Conservation (phyloP, 2,329 filamentous ascomycete species). For the Truncatella angustata region DNA sequence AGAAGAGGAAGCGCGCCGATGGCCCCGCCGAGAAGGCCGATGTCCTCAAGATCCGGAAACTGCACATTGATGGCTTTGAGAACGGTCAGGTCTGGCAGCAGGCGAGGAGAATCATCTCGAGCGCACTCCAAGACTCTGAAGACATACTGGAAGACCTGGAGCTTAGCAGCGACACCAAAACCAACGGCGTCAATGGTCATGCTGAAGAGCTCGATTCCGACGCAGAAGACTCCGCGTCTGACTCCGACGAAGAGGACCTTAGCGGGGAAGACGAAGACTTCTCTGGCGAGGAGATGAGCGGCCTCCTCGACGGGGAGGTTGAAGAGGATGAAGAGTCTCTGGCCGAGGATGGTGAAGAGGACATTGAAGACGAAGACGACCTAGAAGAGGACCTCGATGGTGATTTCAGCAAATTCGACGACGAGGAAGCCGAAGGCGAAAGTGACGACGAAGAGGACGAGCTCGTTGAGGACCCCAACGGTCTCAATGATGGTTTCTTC, state of each 20-base stretch:
- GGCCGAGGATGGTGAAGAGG: constrained; percentile 26
- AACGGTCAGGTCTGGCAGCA: constrained; percentile 94
- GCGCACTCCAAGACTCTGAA: constrained; percentile 48
- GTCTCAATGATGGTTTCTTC: constrained; percentile 96
- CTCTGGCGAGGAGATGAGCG: constrained; percentile 28
- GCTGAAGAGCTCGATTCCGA: constrained; percentile 29
- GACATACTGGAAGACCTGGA: constrained; percentile 48
- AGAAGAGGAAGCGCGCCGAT: constrained; percentile 70
- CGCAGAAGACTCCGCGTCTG: constrained; percentile 22
- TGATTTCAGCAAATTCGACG: constrained; percentile 2
- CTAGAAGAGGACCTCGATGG: constrained; percentile 24
- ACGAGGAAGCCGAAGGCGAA: constrained; percentile 22
- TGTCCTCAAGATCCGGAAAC: constrained; percentile 73
- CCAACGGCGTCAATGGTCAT: constrained; percentile 39
- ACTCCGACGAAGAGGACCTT: constrained; percentile 29
- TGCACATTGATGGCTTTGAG: constrained; percentile 85
- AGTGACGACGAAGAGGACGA: constrained; percentile 44
- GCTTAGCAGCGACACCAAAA: constrained; percentile 52
- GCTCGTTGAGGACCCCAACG: constrained; percentile 71
- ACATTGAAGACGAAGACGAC: constrained; percentile 32
- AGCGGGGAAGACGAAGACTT: constrained; percentile 31
- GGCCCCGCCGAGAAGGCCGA: constrained; percentile 41
- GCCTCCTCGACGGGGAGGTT: constrained; percentile 31
- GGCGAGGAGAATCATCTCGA: constrained; percentile 73
- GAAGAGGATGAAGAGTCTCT: constrained; percentile 21